These are phyloP conservation scores for Gossypium lobatum DNA, from an alignment of 441 rosid species.

Conservation along the genomic window DNA sequence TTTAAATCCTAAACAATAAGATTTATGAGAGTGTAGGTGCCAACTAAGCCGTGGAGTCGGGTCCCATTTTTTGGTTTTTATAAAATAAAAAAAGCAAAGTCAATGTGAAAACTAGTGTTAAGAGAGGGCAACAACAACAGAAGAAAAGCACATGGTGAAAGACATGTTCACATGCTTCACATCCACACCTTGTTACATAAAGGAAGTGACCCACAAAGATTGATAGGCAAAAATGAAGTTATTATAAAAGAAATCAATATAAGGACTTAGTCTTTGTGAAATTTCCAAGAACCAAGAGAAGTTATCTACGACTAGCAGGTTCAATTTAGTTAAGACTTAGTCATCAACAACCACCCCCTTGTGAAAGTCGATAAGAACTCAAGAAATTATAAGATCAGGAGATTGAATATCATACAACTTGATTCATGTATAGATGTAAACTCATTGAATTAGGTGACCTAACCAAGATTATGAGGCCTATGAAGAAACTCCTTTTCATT, in stretches of 20 bases:
- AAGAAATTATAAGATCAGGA: neutral
- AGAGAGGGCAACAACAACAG: too few species aligned
- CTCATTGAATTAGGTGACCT: slow-evolving; percentile 20
- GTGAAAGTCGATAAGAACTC: neutral
- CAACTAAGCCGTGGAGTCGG: too few species aligned
- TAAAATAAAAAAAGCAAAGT: too few species aligned
- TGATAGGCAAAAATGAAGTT: neutral
- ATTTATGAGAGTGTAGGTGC: too few species aligned
- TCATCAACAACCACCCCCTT: neutral
- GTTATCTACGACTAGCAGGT: neutral
- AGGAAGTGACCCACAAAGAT: too few species aligned
- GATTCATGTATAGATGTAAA: neutral
- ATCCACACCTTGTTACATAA: too few species aligned
- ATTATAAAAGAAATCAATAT: too few species aligned
- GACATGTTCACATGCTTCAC: too few species aligned
- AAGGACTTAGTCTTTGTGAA: neutral
- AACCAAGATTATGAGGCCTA: slow-evolving; percentile 29
- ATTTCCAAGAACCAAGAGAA: neutral
- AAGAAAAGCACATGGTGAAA: too few species aligned
- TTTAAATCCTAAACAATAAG: too few species aligned
- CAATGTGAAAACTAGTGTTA: too few species aligned
- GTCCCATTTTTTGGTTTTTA: too few species aligned
- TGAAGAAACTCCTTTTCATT: neutral
- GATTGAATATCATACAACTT: neutral
- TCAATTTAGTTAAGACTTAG: neutral